A percentile compares a stretch with the other conserved stretches of the same genome.
phyloP scores from a whole-genome alignment of 2,329 filamentous ascomycete genomes.

The Pseudogymnoascus sp. region DNA sequence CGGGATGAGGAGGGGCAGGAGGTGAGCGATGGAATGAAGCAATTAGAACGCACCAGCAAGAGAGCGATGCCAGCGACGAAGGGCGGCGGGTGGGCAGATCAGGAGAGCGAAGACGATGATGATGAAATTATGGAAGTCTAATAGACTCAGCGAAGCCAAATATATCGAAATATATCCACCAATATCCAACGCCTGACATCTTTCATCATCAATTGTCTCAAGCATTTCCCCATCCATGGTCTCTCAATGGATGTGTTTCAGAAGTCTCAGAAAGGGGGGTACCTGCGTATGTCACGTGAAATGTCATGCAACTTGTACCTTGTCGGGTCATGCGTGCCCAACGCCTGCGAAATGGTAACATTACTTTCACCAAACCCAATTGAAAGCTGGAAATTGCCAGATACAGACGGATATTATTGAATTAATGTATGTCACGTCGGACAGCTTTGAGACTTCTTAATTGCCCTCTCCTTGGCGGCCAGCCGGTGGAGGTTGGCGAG shows the following conservation, averaged over 20 bases:
- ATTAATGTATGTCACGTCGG: background rate
- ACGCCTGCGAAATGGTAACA: background rate
- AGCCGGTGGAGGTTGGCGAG: background rate
- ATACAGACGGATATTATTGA: background rate
- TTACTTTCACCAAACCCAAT: background rate
- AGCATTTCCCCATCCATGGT: background rate
- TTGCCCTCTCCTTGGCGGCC: background rate
- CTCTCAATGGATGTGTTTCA: constrained; percentile 5
- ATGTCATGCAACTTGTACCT: background rate
- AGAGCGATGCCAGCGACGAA: constrained; percentile 12
- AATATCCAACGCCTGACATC: background rate
- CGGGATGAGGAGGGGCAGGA: constrained; percentile 26
- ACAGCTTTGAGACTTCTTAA: background rate
- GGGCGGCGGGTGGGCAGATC: constrained; percentile 11
- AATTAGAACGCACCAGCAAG: constrained; percentile 14
- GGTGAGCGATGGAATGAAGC: constrained; percentile 23
- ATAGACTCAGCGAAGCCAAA: constrained; percentile 2
- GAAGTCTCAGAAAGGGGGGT: constrained; percentile 1
- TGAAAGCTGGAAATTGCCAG: background rate
- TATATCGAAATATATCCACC: constrained; percentile 5
- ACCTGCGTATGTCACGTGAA: background rate
- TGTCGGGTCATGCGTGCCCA: background rate
- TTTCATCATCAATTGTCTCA: constrained; percentile 2
- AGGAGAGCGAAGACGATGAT: constrained; percentile 22
- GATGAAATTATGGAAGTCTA: constrained; percentile 28